Conservation (phyloP, 805 yeast genomes). For the Lachancea cidri region DNA sequence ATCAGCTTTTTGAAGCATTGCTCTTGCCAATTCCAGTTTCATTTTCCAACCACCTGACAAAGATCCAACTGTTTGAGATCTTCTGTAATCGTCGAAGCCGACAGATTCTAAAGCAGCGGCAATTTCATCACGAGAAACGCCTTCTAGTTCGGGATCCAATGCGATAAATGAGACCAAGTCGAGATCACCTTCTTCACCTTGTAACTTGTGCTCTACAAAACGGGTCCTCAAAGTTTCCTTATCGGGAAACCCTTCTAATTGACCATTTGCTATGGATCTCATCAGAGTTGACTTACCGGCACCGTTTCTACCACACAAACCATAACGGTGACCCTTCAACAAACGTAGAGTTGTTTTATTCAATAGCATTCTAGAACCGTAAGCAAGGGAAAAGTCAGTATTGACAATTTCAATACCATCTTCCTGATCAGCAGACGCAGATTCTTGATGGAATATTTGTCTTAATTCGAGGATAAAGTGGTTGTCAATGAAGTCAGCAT, state of each 20-base stretch:
- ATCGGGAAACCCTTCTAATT: slow-evolving; percentile 95
- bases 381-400: slow-evolving; percentile 91
- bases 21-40: slow-evolving; percentile 98
- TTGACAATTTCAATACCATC: slow-evolving; percentile 91
- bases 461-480: slow-evolving; percentile 47
- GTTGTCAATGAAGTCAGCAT: slow-evolving; percentile 34
- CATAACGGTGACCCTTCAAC: slow-evolving; percentile 93
- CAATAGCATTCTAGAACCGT: slow-evolving; percentile 94
- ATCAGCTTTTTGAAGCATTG: slow-evolving; percentile 96
- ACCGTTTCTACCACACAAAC: slow-evolving; percentile 97
- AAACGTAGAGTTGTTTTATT: slow-evolving; percentile 87
- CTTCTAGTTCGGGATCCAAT: slow-evolving; percentile 72
- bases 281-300: slow-evolving; percentile 97
- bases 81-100: slow-evolving; percentile 88
- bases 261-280: slow-evolving; percentile 96
- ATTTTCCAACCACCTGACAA: slow-evolving; percentile 99
- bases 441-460: slow-evolving; percentile 45
- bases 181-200: slow-evolving; percentile 90
- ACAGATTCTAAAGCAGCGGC: slow-evolving; percentile 72
- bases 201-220: slow-evolving; percentile 94
- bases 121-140: slow-evolving; percentile 64
- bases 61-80: slow-evolving; percentile 88
- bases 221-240: slow-evolving; percentile 83
- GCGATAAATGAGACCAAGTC: slow-evolving; percentile 85
- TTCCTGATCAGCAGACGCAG: slow-evolving; percentile 48